A percentile compares a stretch with the other conserved stretches of the same genome.
These are phyloP conservation scores for Boletus rubescentipes DNA, from an alignment of 768 basidiomycete species.

Conservation along the genomic window DNA sequence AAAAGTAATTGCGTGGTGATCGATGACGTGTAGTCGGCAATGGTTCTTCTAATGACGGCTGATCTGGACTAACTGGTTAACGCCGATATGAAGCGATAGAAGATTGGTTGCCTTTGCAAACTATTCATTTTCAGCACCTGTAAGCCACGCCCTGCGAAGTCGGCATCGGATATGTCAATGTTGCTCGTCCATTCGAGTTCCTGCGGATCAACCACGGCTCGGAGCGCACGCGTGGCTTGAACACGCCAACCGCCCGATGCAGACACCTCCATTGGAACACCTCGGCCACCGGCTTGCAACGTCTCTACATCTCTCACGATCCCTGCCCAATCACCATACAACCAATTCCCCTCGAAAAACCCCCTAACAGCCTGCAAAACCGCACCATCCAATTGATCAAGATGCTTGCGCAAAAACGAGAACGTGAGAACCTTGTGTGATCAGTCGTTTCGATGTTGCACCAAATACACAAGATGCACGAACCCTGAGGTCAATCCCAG, in stretches of 20 bases:
- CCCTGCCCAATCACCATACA: conserved; percentile 14
- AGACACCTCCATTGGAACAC: background rate
- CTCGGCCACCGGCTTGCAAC: background rate
- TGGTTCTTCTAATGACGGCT: conserved; percentile 13
- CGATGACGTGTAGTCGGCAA: conserved; percentile 24
- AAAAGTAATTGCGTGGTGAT: conserved; percentile 12
- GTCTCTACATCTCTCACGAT: conserved; percentile 15
- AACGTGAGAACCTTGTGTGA: conserved; percentile 21
- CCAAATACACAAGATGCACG: conserved; percentile 13
- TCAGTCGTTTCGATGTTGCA: conserved; percentile 3
- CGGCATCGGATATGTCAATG: conserved; percentile 38
- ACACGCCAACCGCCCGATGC: conserved; percentile 18
- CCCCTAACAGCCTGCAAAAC: conserved; percentile 22
- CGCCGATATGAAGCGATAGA: background rate
- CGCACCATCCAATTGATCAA: conserved; percentile 29
- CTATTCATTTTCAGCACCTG: conserved; percentile 42
- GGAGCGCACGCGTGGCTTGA: conserved; percentile 29
- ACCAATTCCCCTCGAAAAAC: conserved; percentile 18
- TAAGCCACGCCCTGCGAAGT: conserved; percentile 45
- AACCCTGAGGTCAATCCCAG: conserved; percentile 33
- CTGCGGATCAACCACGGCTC: conserved; percentile 46
- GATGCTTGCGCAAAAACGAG: conserved; percentile 32
- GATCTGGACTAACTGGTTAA: conserved; percentile 18
- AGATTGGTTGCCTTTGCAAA: conserved; percentile 39
- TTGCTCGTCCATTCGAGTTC: conserved; percentile 57